These are phyloP conservation scores for Microbotryum violaceum DNA, from an alignment of 1,284 basidiomycete genomes.

Conservation along the genomic window DNA sequence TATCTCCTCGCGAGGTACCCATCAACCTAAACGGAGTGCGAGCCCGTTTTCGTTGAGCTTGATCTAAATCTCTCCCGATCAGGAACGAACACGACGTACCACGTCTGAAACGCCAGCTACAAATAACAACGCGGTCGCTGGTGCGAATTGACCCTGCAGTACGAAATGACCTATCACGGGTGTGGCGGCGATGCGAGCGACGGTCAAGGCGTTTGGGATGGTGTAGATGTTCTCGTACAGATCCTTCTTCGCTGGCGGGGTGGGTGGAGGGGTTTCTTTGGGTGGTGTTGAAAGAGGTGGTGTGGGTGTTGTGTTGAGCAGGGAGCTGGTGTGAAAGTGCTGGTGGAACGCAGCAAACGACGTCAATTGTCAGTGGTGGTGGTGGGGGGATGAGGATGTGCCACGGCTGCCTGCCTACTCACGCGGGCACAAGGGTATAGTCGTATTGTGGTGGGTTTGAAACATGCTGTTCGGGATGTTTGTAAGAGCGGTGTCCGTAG, in stretches of 20 bases:
- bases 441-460: no score
- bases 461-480: no score
- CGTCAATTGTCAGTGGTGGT: neutral
- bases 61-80: neutral
- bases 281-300: slow-evolving; percentile 7
- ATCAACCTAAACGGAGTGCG: slow-evolving; percentile 56
- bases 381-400: neutral
- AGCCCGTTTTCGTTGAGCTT: neutral
- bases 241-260: slow-evolving; percentile 31
- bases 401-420: neutral
- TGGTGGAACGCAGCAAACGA: neutral
- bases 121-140: slow-evolving; percentile 72
- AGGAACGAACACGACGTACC: slow-evolving; percentile 48
- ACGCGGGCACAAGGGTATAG: no score
- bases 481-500: no score
- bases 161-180: slow-evolving; percentile 89
- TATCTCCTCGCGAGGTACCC: slow-evolving; percentile 80
- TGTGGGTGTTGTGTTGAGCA: neutral
- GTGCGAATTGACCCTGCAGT: slow-evolving; percentile 66
- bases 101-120: slow-evolving; percentile 85
- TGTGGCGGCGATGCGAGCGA: slow-evolving; percentile 76
- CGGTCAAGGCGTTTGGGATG: slow-evolving; percentile 80
- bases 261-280: neutral
- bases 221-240: slow-evolving; percentile 88
- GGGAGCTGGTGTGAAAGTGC: neutral